These are phyloP conservation scores for Parmelia sp. DNA, from an alignment of 495 filamentous ascomycete genomes.

Conservation along the genomic window DNA sequence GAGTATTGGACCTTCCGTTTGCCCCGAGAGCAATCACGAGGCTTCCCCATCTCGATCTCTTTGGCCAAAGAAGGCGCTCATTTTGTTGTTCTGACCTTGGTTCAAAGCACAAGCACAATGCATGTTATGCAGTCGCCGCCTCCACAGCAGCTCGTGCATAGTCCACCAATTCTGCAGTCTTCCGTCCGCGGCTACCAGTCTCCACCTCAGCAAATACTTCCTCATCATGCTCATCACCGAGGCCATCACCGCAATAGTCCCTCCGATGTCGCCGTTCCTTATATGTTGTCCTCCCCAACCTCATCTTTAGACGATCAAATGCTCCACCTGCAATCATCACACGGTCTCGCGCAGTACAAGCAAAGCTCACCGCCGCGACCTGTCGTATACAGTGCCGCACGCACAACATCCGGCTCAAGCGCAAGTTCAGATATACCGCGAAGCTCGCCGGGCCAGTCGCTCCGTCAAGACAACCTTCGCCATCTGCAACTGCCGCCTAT, in stretches of 20 bases:
- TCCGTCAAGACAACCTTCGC: conserved; percentile 23
- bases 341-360: conserved; percentile 26
- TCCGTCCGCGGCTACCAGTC: conserved; percentile 21
- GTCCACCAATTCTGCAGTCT: conserved; percentile 16
- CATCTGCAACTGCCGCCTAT: conserved; percentile 29
- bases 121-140: conserved; percentile 22
- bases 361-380: conserved; percentile 23
- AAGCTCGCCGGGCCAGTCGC: conserved; percentile 18
- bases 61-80: conserved; percentile 23
- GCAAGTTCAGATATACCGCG: conserved; percentile 23
- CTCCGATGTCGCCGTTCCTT: conserved; percentile 19
- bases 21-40: conserved; percentile 25
- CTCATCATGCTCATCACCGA: conserved; percentile 10
- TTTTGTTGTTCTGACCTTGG: conserved; percentile 27
- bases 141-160: conserved; percentile 16
- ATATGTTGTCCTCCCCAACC: conserved; percentile 15
- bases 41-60: conserved; percentile 28
- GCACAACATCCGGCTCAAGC: conserved; percentile 21
- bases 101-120: conserved; percentile 23
- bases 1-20: conserved; percentile 31
- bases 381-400: conserved; percentile 21
- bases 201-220: conserved; percentile 18
- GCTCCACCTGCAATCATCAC: conserved; percentile 21
- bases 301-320: conserved; percentile 18
- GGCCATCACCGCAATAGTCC: conserved; percentile 22